These are phyloP conservation scores for Chenopodium suecicum DNA, from an alignment of 148 eudicot species.

Conservation along the genomic window DNA sequence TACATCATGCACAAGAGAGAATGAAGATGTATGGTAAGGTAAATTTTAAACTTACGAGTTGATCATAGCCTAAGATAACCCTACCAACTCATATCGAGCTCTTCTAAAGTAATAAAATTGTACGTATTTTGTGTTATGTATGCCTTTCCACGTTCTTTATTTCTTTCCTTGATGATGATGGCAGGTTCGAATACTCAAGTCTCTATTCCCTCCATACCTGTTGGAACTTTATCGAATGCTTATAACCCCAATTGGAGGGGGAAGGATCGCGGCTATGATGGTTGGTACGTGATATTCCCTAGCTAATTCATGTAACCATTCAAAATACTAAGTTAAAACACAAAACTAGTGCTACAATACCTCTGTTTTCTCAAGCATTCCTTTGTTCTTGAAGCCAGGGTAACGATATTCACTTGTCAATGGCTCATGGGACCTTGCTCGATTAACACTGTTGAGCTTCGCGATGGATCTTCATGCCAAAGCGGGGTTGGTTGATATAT, in stretches of 20 bases:
- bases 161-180: conserved; percentile 13
- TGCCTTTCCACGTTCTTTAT: no score
- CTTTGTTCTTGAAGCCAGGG: conserved; percentile 59
- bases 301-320: neutral
- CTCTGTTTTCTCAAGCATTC: neutral
- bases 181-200: conserved; percentile 69
- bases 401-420: conserved; percentile 83
- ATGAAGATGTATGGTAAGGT: no score
- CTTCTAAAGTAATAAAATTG: no score
- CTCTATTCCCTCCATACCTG: conserved; percentile 75
- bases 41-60: no score
- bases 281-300: conserved; percentile 56
- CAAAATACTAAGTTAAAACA: no score
- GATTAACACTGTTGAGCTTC: conserved; percentile 71
- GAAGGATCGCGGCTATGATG: conserved; percentile 82
- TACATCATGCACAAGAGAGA: no score
- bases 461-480: conserved; percentile 63
- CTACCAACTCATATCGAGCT: no score
- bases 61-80: no score
- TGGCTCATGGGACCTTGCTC: conserved; percentile 96
- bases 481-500: conserved; percentile 55
- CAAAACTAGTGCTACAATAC: no score
- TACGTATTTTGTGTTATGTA: no score
- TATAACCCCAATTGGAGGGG: conserved; percentile 74
- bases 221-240: conserved; percentile 71